Conservation (phyloP, 768 basidiomycete species). For the Suillus cothurnatus region DNA sequence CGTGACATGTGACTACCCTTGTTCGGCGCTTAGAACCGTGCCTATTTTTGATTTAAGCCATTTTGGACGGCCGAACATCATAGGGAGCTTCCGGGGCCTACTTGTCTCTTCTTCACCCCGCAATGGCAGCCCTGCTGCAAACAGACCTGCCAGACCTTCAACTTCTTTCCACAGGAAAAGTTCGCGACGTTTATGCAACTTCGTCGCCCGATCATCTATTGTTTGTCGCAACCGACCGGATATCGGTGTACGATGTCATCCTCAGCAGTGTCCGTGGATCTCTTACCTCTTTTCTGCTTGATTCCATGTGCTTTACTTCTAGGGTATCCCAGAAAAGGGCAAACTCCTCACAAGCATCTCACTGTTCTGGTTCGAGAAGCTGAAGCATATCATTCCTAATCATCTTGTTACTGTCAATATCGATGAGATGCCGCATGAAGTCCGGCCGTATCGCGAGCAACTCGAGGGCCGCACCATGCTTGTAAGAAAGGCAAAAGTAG, state of each 20-base stretch:
- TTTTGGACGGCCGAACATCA: no score
- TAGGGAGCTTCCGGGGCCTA: no score
- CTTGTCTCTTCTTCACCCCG: background rate
- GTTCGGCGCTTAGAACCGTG: no score
- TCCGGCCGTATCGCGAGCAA: constrained; percentile 64
- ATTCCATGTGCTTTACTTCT: constrained; percentile 9
- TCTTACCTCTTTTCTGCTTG: constrained; percentile 1
- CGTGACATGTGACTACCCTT: no score
- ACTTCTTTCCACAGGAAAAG: constrained; percentile 89
- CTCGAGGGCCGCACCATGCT: constrained; percentile 89
- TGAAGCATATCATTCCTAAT: constrained; percentile 79
- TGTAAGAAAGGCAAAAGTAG: constrained; percentile 83
- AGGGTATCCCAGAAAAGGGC: constrained; percentile 97
- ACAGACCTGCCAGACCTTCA: constrained; percentile 63
- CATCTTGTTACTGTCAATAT: constrained; percentile 83
- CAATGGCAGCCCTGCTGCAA: constrained; percentile 45
- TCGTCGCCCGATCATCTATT: constrained; percentile 74
- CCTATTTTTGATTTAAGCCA: no score
- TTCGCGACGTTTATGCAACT: constrained; percentile 89
- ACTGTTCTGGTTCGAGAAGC: constrained; percentile 92
- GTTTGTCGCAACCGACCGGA: constrained; percentile 94
- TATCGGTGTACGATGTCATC: constrained; percentile 96
- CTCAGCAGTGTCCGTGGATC: constrained; percentile 77
- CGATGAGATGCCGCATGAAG: constrained; percentile 71
- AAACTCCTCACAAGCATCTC: constrained; percentile 88